phyloP scores from a whole-genome alignment of 352 stramenopile species.

The Phytophthora macrochlamydospora region DNA sequence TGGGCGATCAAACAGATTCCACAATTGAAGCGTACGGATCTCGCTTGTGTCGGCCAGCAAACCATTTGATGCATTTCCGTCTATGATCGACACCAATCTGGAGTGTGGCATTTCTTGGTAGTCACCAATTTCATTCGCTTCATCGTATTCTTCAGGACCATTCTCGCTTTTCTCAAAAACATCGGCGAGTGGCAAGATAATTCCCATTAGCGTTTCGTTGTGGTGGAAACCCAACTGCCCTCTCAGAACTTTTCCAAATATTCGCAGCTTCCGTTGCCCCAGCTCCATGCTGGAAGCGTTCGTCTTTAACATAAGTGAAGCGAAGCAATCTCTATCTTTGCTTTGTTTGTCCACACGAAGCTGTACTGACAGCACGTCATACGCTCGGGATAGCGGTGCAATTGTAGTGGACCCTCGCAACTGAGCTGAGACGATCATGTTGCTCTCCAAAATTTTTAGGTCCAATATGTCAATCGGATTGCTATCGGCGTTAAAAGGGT shows the following conservation, averaged over 20 bases:
- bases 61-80: conserved; percentile 10
- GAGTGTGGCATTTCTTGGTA: conserved; percentile 7
- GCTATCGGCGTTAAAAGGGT: conserved; percentile 45
- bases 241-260: conserved; percentile 34
- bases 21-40: conserved; percentile 25
- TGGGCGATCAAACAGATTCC: conserved; percentile 48
- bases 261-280: conserved; percentile 25
- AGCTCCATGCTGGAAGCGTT: conserved; percentile 37
- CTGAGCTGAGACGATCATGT: conserved; percentile 37
- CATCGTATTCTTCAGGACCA: conserved; percentile 5
- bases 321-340: conserved; percentile 18
- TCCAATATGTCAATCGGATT: conserved; percentile 45
- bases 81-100: conserved; percentile 20
- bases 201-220: conserved; percentile 41
- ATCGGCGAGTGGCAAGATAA: conserved; percentile 27
- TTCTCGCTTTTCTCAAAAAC: conserved; percentile 20
- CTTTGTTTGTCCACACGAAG: conserved; percentile 24
- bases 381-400: conserved; percentile 38
- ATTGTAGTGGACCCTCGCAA: conserved; percentile 40
- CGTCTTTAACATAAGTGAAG: conserved; percentile 42
- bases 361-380: conserved; percentile 38
- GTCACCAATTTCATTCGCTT: background rate
- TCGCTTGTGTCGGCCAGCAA: conserved; percentile 28
- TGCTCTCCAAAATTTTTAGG: conserved; percentile 34
- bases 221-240: conserved; percentile 35